Evolutionary conservation across 768 basidiomycete species (phyloP), one percentile per base, ranked within the genome.

Genomic region (Zangia roseola): DNA sequence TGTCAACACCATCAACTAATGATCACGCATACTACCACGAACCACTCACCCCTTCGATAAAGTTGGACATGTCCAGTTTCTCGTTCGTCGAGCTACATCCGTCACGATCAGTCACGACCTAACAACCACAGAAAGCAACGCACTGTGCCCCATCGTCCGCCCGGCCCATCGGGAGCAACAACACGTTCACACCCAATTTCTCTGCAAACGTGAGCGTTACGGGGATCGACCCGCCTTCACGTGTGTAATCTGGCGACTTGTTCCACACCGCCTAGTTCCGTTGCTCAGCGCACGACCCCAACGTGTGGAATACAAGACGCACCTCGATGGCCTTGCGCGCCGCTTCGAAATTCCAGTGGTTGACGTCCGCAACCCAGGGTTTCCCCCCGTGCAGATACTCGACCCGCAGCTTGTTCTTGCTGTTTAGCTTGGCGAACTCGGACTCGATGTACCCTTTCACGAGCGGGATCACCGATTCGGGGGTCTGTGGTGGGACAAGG

Each of bases 121-220:
- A 12, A 28, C 23, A 10, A 38, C 23, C 10, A 25, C 35, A 20
- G 7, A 26, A 25, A 31, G 24, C 1, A 10, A 81, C 88, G 55
- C 62, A 91, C 86, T 93, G 91, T 35, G 92, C 90, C 57, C 94
- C 95, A 55, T 98, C 95, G 61, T 97, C 93, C 2, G 91, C 90
- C 42, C 94, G 77, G 2, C 93, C 93, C 86, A 95, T 94, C 1
- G 94, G 95, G 24, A 97, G 75, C 17, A 97, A 72, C 48, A 94
- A 67, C 9, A 97, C 91, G 61, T 94, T 97, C 47, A 93, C 86
- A 12, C 82, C 82, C 39, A 97, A 72, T 37, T 81, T 81, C 63
- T 97, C 91, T 10, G 94, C 91, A 65, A 98, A 95, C 2, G 92
- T 94, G 49, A 97, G 76, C 5, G 93, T 94, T 25, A 95, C 90